Evolutionary conservation across 306 rosid genomes (phyloP), one percentile per base, ranked within the genome.

Genomic region (Begonia peltatifolia): DNA sequence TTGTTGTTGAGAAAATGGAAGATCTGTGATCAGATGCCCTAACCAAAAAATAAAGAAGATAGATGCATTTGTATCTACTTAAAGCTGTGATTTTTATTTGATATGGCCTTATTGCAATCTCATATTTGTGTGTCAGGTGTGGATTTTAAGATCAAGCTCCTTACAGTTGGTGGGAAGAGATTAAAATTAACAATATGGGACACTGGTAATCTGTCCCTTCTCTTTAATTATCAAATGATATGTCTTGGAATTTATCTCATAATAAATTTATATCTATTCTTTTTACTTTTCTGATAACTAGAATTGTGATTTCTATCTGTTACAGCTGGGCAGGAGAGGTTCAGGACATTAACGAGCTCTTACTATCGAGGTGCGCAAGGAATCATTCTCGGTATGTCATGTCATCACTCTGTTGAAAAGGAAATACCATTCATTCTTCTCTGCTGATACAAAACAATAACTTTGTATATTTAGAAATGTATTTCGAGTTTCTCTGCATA

Each of bases 301-400:
- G 36, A 30, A 30, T 2, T 30, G 36, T 30, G 36, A 30, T 30
- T 23, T 13, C 22, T 35, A 62, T 75, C 20, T 73, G 25, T 66
- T 83, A 81, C 87, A 90, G 97, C 97, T 68, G 97, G 95, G 13
- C 97, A 90, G 68, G 97, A 90, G 68, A 83, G 94, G 65, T 90
- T 85, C 76, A 78, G 97, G 76, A 90, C 97, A 4, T 71, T 85
- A 60, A 85, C 95, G 41, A 85, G 92, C 58, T 83, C 97, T 62
- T 90, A 85, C 73, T 90, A 90, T 44, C 71, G 97, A 74, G 89
- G 90, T 55, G 97, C 95, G 0, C 97, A 90, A 46, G 97, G 97
- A 57, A 80, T 90, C 63, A 78, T 90, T 78, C 92, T 90, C 36
- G 97, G 97, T 90, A 83, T 22, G 73, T 57, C 61, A 71, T 41